Base-by-base conservation (phyloP, 2,329 filamentous ascomycete species). In the Alternaria rosae region DNA sequence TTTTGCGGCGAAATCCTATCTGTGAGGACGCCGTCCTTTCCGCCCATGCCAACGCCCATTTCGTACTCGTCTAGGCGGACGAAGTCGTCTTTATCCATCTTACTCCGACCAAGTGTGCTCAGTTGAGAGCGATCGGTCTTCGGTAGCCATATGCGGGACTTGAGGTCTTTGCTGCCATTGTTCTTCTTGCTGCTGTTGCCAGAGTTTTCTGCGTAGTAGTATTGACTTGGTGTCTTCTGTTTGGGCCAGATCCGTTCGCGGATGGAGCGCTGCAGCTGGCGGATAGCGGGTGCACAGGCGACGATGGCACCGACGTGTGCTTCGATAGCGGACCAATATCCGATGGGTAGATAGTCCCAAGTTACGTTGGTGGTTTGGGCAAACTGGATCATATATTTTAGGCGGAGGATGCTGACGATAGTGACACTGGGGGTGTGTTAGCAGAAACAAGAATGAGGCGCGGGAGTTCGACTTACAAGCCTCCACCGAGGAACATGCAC, bases 331-430 rank as follows among this genome's bases (percentile, higher is more conserved):
- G 68, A 72, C 70, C 70, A 76, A 59, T 75, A 73, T n/a, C 70
- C 69, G 8, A 73, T 61, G 5, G 70, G 64, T 1, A 68, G 60
- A n/a, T 75, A 75, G 54, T 76, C 73, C 73, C 79, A 80, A 2
- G 74, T 78, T 2, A 79, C 61, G 61, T 84, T 83, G 0, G 75
- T 56, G 1, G 81, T 80, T 25, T 76, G 78, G 11, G 79, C 78
- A 63, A 84, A 83, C 21, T 78, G 70, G 38, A 83, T 77, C 47
- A 84, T 72, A 20, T 77, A 81, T 23, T 79, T 76, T 4, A 84
- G 68, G 9, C 82, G 79, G 26, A 84, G 68, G 25, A 81, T 77
- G 57, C 80, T 82, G 61, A 83, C 74, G n/a, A 84, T 62, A 3
- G 81, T 84, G 41, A 82, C 80, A 55, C 80, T 83, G 38, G 25